Base-by-base conservation (phyloP, 2,329 filamentous ascomycete genomes). In the Dissoconium aciculare region DNA sequence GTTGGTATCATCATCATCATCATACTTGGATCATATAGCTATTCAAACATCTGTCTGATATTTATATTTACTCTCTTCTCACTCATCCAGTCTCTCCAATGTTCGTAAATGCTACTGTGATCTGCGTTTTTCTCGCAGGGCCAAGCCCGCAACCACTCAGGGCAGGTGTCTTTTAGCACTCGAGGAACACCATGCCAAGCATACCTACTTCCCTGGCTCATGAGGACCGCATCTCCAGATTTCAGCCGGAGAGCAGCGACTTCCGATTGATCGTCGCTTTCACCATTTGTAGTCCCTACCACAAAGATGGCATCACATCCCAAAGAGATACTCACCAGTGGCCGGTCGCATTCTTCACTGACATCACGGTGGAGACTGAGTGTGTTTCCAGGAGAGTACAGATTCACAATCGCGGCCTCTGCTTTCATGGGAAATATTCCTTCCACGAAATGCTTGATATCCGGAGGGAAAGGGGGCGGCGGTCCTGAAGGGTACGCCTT, bases 111-210 rank as follows among this genome's bases (percentile, higher is more conserved):
- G 17, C 31, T 37, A 5, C 40, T 33, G n/a, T 37, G 30, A 4
- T 41, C 36, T 11, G 41, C 35, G 17, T 43, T 37, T 14, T 41
- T 45, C n/a, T 57, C 51, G 8, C 54, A 62, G 5, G 85, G 85
- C 85, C 85, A 95, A 25, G 77, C 61, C 34, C 63, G 58, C 29
- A 95, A 55, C 54, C 75, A 79, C 0, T 59, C 59, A 0, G 87
- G 87, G 55, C 85, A 95, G 0, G 82, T 92, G 1, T 61, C 70
- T 27, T 72, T 67, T 19, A 94, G 50, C 9, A 95, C 77, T 52
- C 85, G 89, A 4, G 89, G 85, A 9, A 95, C 84, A 9, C 81
- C 85, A 58, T 95, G 89, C 87, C 87, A 95, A 2, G 87, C 85
- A 56, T 83, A 92, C 26, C 89, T 67, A 3, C 81, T 78, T 35